Evolutionary conservation across 768 basidiomycete species (phyloP).

Genomic region (Xanthoconium stramineum): DNA sequence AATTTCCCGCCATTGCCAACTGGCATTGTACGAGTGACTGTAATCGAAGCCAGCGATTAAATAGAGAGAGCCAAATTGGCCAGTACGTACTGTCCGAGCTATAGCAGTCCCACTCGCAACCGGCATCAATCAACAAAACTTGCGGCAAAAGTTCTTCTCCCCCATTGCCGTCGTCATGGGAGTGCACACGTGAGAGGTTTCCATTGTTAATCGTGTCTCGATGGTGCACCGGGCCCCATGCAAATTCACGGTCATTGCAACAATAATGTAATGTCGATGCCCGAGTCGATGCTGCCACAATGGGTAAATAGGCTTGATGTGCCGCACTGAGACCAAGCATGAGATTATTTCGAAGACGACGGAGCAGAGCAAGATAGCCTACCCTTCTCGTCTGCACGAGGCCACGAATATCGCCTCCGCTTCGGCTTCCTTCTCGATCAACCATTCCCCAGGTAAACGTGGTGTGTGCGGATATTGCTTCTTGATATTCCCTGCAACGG

Average conservation of each 20-base stretch:
- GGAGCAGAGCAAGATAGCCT: slow-evolving; percentile 21
- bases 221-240: slow-evolving; percentile 70
- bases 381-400: slow-evolving; percentile 87
- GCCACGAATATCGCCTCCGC: slow-evolving; percentile 94
- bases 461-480: slow-evolving; percentile 42
- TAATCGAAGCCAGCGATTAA: slow-evolving; percentile 35
- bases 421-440: slow-evolving; percentile 89
- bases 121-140: slow-evolving; percentile 90
- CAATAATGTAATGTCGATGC: slow-evolving; percentile 94
- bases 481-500: slow-evolving; percentile 56
- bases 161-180: slow-evolving; percentile 1
- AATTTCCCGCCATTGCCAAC: slow-evolving; percentile 95
- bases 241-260: slow-evolving; percentile 85
- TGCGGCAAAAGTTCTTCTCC: slow-evolving; percentile 51
- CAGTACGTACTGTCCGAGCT: slow-evolving; percentile 54
- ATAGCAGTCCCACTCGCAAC: slow-evolving; percentile 82
- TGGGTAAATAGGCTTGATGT: slow-evolving; percentile 90
- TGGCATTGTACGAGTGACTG: slow-evolving; percentile 78
- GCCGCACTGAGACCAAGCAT: slow-evolving; percentile 49
- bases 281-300: slow-evolving; percentile 82
- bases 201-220: slow-evolving; percentile 55
- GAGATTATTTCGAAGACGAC: background rate
- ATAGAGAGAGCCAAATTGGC: background rate
- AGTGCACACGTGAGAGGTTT: slow-evolving; percentile 40
- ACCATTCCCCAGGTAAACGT: slow-evolving; percentile 74